Conservation (phyloP, 108 stramenopile species). For the Asterionellopsis glacialis region DNA sequence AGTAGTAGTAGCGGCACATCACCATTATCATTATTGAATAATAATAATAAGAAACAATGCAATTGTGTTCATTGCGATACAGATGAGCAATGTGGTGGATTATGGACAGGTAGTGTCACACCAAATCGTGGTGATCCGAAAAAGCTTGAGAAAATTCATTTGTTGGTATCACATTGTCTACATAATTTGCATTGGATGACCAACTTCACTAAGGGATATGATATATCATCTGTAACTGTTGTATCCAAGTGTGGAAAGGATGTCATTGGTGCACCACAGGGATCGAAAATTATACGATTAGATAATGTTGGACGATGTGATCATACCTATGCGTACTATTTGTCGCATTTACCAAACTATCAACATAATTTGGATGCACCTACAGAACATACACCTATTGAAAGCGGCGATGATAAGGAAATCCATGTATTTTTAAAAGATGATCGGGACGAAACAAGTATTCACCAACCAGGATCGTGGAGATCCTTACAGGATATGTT, state of each 20-base stretch:
- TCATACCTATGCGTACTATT: constrained; percentile 34
- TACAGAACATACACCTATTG: not conserved
- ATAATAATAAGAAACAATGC: not conserved
- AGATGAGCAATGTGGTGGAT: not conserved
- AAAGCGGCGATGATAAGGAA: constrained; percentile 12
- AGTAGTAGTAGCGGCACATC: too few species aligned
- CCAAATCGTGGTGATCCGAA: not conserved
- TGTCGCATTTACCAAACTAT: not conserved
- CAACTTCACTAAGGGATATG: constrained; percentile 8
- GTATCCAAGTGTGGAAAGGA: constrained; percentile 27
- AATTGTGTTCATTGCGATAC: not conserved
- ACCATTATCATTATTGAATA: too few species aligned
- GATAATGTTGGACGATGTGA: constrained; percentile 40
- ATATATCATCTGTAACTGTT: constrained; percentile 17
- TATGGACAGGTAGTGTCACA: not conserved
- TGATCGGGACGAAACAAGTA: constrained; percentile 7
- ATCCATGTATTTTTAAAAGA: constrained; percentile 31
- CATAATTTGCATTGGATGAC: constrained; percentile 2
- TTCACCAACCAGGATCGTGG: constrained; percentile 18
- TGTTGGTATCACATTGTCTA: constrained; percentile 8
- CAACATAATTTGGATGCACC: not conserved
- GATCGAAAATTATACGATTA: constrained; percentile 12
- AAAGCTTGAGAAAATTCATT: not conserved
- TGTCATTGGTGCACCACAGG: constrained; percentile 18
- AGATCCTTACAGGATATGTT: constrained; percentile 14